Base-by-base conservation (phyloP, 352 stramenopile species). In the Pythium sp. region DNA sequence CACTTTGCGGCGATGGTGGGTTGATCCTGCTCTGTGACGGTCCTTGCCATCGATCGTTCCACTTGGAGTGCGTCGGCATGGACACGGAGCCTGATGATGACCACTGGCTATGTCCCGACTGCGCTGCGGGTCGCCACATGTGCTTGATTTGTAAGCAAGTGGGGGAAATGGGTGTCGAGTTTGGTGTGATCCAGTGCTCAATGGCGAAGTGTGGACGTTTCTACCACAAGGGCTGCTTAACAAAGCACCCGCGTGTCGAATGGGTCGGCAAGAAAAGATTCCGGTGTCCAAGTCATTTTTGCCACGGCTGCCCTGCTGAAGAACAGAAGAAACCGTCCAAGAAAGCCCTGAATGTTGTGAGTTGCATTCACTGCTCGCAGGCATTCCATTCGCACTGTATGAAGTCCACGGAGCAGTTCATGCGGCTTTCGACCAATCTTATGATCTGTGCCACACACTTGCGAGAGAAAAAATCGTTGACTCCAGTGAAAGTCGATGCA, bases 201-300 rank as follows among this genome's bases (percentile, higher is more conserved):
- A 89, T 97, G 66, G 87, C 87, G 24, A 97, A 95, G 69, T 98
- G 93, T 64, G 93, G 93, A 20, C 80, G 93, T n/a, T 98, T 97
- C 67, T 97, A 98, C 78, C 93, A 98, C 76, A 91, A 93, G 64
- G 83, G 84, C 7, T 97, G 91, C 59, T 67, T 97, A n/a, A 74
- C 79, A 2, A 86, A 90, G 51, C 79, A 89, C 47, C 65, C 79
- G 22, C 83, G 87, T 4, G 90, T 95, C 9, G 84, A 97, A 58
- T 96, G 89, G 87, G 82, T 95, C 47, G 90, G 86, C 11, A 92
- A 95, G 72, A 92, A 92, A 60, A 80, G 88, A 9, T 98, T 98
- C 67, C 85, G 90, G 38, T 98, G 92, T 62, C 91, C 93, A 30
- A 97, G 92, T 59, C 93, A 98, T 69, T 95, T 89, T 64, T 98